Conservation (phyloP, 1,284 basidiomycete genomes). For the Gymnopus androsaceus region DNA sequence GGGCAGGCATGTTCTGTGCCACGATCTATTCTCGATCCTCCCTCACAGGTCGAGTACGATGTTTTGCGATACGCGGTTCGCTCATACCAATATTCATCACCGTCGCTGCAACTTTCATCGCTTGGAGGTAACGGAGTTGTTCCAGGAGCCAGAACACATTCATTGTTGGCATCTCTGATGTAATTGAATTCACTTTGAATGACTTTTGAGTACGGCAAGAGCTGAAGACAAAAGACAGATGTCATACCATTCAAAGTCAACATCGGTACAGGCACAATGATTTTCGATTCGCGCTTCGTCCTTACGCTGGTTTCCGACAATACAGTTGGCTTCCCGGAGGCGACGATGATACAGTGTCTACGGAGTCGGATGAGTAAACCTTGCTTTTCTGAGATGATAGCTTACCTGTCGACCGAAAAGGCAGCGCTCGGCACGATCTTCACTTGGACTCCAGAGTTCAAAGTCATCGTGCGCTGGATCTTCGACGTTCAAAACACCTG, state of each 20-base stretch:
- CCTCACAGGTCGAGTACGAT: slow-evolving; percentile 82
- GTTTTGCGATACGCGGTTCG: slow-evolving; percentile 89
- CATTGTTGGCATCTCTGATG: slow-evolving; percentile 62
- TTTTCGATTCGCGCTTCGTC: slow-evolving; percentile 55
- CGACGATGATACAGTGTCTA: slow-evolving; percentile 89
- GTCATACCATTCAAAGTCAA: slow-evolving; percentile 90
- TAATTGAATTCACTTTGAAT: slow-evolving; percentile 88
- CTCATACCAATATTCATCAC: slow-evolving; percentile 85
- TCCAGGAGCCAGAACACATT: slow-evolving; percentile 77
- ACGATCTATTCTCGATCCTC: slow-evolving; percentile 71
- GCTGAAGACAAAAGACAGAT: not conserved
- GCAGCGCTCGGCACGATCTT: slow-evolving; percentile 78
- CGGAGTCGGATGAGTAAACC: not conserved
- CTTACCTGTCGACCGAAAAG: slow-evolving; percentile 84
- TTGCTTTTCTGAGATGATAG: not conserved
- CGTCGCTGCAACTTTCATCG: slow-evolving; percentile 63
- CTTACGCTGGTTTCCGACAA: slow-evolving; percentile 72
- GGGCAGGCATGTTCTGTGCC: slow-evolving; percentile 78
- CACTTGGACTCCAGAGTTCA: slow-evolving; percentile 92
- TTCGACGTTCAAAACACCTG: slow-evolving; percentile 70
- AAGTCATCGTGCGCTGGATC: slow-evolving; percentile 87
- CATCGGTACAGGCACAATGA: slow-evolving; percentile 71
- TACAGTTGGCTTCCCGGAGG: slow-evolving; percentile 77
- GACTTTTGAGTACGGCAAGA: not conserved
- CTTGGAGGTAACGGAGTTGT: slow-evolving; percentile 60